These are phyloP conservation scores for Trichoderma breve DNA, from an alignment of 2,329 filamentous ascomycete genomes.

Conservation along the genomic window DNA sequence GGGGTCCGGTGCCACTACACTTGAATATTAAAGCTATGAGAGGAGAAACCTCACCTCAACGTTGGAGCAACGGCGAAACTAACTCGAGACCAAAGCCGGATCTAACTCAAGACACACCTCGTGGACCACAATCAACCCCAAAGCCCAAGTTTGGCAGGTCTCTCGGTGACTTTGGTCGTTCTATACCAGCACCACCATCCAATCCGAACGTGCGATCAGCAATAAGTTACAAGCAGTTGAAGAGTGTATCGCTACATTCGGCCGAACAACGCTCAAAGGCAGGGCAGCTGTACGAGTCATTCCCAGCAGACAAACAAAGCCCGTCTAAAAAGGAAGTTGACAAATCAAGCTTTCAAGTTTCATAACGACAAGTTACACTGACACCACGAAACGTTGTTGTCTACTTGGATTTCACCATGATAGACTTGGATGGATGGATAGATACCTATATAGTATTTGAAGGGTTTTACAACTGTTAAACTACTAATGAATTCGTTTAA, in stretches of 20 bases:
- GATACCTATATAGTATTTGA: neutral
- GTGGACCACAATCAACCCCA: neutral
- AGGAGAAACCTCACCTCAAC: neutral
- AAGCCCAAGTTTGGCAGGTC: conserved; percentile 1
- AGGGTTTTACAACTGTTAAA: neutral
- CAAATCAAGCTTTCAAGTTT: neutral
- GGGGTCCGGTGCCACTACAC: conserved; percentile 23
- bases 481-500: neutral
- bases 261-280: neutral
- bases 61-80: neutral
- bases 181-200: neutral
- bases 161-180: neutral
- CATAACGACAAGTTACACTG: neutral
- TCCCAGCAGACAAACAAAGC: neutral
- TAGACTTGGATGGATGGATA: neutral
- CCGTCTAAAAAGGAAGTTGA: neutral
- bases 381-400: neutral
- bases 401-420: neutral
- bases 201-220: neutral
- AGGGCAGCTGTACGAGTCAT: neutral
- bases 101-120: neutral
- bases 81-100: neutral
- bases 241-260: neutral
- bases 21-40: conserved; percentile 10
- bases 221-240: neutral